A percentile compares a stretch with the other conserved stretches of the same genome.
Conservation (phyloP, 2,329 filamentous ascomycete genomes). For the Claviceps arundinis region DNA sequence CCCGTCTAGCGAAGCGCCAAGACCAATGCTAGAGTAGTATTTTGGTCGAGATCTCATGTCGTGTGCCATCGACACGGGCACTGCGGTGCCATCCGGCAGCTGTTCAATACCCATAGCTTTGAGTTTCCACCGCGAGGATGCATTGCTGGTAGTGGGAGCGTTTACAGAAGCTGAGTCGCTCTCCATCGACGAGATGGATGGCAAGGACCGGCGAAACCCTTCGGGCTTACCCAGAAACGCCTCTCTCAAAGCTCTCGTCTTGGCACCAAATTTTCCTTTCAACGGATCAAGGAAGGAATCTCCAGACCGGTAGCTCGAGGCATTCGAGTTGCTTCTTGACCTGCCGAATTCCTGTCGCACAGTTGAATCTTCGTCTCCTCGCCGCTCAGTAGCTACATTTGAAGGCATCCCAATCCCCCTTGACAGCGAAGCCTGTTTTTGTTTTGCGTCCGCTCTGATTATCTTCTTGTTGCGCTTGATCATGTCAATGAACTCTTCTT, state of each 20-base stretch:
- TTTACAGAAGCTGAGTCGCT: conserved; percentile 13
- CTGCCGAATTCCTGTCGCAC: conserved; percentile 15
- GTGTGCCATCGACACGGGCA: conserved; percentile 36
- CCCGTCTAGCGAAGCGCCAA: background rate
- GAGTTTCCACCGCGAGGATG: conserved; percentile 31
- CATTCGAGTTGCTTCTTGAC: conserved; percentile 10
- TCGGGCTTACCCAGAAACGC: conserved; percentile 17
- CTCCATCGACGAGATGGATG: conserved; percentile 19
- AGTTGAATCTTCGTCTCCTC: conserved; percentile 19
- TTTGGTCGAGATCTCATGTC: conserved; percentile 19
- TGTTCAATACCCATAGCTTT: conserved; percentile 39
- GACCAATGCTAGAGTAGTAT: background rate
- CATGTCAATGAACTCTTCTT: conserved; percentile 22
- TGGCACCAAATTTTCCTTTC: conserved; percentile 13
- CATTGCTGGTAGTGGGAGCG: conserved; percentile 20
- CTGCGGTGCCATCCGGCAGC: conserved; percentile 38
- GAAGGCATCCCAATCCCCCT: conserved; percentile 24
- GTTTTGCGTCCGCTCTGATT: conserved; percentile 19
- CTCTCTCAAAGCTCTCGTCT: conserved; percentile 25
- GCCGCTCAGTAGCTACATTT: conserved; percentile 26
- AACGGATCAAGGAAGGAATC: conserved; percentile 7
- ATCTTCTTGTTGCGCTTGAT: conserved; percentile 17
- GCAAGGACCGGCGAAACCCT: conserved; percentile 26
- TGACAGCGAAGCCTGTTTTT: conserved; percentile 26
- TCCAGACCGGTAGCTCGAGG: conserved; percentile 8